These are phyloP conservation scores for Coemansia sp. DNA, from an alignment of 192 early-diverging fungal species.

Conservation along the genomic window DNA sequence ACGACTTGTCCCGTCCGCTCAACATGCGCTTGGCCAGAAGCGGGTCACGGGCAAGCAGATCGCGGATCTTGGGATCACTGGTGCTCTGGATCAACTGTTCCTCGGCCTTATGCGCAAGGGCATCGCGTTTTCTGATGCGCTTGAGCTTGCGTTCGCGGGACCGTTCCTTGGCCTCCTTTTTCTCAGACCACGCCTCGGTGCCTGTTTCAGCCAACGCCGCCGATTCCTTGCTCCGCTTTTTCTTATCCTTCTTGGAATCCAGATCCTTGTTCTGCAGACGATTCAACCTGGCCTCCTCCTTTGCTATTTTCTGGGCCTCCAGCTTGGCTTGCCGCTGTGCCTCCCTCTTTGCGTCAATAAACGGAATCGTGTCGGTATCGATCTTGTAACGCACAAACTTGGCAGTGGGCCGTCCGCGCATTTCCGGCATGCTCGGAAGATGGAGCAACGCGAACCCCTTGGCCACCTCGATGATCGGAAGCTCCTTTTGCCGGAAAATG, in stretches of 20 bases:
- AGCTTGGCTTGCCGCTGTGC: constrained; percentile 51
- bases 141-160: constrained; percentile 47
- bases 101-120: constrained; percentile 21
- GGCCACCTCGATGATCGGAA: constrained; percentile 78
- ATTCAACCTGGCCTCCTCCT: background rate
- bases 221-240: constrained; percentile 25
- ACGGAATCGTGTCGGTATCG: constrained; percentile 50
- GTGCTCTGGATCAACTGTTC: constrained; percentile 24
- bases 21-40: constrained; percentile 54
- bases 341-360: constrained; percentile 48
- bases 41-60: constrained; percentile 44
- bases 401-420: constrained; percentile 50
- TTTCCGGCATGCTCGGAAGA: constrained; percentile 94
- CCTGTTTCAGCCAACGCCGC: background rate
- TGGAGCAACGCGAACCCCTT: constrained; percentile 78
- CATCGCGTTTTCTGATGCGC: constrained; percentile 33
- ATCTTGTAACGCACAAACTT: constrained; percentile 36
- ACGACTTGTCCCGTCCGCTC: constrained; percentile 47
- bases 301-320: constrained; percentile 45
- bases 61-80: constrained; percentile 41
- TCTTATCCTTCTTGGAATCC: background rate
- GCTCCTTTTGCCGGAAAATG: constrained; percentile 85
- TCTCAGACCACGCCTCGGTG: constrained; percentile 33
- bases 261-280: constrained; percentile 1
- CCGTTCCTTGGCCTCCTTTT: constrained; percentile 35